Evolutionary conservation across 2,329 filamentous ascomycete species (phyloP).

Genomic region (Chaetomium sp.): DNA sequence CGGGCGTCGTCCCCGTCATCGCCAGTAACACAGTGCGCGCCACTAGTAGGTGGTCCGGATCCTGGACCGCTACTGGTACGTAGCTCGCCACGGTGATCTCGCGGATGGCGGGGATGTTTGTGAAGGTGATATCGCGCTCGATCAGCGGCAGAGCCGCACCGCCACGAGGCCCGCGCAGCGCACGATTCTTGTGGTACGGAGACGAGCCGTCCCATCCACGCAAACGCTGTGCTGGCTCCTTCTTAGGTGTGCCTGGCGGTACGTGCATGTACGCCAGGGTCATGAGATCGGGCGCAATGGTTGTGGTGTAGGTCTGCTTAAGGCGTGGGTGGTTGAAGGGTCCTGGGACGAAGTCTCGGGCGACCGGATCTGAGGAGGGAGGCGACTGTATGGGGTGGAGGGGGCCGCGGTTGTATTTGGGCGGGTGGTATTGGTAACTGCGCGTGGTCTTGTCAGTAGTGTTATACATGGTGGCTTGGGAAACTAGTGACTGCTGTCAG

Average conservation of each 20-base stretch:
- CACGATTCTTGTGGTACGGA: conserved; percentile 90
- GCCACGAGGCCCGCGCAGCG: conserved; percentile 77
- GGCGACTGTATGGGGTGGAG: conserved; percentile 89
- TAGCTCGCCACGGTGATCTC: conserved; percentile 74
- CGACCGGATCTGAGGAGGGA: conserved; percentile 76
- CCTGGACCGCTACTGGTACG: conserved; percentile 62
- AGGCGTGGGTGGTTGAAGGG: conserved; percentile 85
- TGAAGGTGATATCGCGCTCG: conserved; percentile 69
- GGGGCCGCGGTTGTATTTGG: conserved; percentile 90
- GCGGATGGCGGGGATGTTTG: conserved; percentile 76
- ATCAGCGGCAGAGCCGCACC: conserved; percentile 64
- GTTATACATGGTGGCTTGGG: conserved; percentile 21
- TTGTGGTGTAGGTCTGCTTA: conserved; percentile 83
- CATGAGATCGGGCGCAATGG: conserved; percentile 80
- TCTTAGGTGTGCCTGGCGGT: conserved; percentile 63
- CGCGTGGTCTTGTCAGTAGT: conserved; percentile 4
- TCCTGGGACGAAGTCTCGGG: conserved; percentile 81
- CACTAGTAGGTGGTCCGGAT: conserved; percentile 71
- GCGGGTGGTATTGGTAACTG: conserved; percentile 91
- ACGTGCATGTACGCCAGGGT: conserved; percentile 81
- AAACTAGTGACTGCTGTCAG: not conserved
- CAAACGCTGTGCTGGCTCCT: conserved; percentile 56
- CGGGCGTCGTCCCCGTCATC: conserved; percentile 70
- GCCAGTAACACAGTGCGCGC: conserved; percentile 79
- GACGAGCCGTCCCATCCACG: conserved; percentile 84